These are phyloP conservation scores for Cyclotella atomus DNA, from an alignment of 108 stramenopile species.

Conservation along the genomic window DNA sequence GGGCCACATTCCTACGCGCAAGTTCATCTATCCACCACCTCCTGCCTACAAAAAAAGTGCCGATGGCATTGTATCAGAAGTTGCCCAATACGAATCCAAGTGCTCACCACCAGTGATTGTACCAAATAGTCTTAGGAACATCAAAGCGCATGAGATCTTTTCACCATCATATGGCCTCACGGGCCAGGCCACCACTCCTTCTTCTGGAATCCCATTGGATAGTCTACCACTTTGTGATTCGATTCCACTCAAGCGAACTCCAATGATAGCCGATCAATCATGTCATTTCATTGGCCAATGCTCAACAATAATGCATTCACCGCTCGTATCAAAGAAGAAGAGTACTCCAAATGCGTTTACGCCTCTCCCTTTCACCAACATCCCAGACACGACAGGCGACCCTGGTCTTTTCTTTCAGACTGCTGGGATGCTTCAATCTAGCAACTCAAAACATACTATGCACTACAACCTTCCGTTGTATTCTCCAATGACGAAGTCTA, in stretches of 20 bases:
- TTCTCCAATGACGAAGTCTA: not conserved
- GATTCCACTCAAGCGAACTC: not conserved
- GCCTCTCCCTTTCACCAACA: not conserved
- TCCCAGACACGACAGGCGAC: not conserved
- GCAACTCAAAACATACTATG: not conserved
- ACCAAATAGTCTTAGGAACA: too few relatives aligned
- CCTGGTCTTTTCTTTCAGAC: not conserved
- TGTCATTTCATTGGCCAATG: not conserved
- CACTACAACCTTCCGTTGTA: not conserved
- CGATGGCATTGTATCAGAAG: not conserved
- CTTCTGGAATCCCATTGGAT: slow-evolving; percentile 6
- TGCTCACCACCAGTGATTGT: not conserved
- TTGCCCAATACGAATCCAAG: not conserved
- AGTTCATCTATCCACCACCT: slow-evolving; percentile 10
- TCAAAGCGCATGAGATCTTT: slow-evolving; percentile 2
- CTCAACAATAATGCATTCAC: not conserved
- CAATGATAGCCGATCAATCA: not conserved
- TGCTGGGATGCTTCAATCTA: not conserved
- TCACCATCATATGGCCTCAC: slow-evolving; percentile 4
- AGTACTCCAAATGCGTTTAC: not conserved
- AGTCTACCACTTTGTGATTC: slow-evolving; percentile 10
- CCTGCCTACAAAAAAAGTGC: not conserved
- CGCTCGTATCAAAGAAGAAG: not conserved
- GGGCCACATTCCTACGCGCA: not conserved
- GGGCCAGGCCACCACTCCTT: not conserved